These are phyloP conservation scores for Rosa multiflora DNA, from an alignment of 306 rosid species.

Conservation along the genomic window DNA sequence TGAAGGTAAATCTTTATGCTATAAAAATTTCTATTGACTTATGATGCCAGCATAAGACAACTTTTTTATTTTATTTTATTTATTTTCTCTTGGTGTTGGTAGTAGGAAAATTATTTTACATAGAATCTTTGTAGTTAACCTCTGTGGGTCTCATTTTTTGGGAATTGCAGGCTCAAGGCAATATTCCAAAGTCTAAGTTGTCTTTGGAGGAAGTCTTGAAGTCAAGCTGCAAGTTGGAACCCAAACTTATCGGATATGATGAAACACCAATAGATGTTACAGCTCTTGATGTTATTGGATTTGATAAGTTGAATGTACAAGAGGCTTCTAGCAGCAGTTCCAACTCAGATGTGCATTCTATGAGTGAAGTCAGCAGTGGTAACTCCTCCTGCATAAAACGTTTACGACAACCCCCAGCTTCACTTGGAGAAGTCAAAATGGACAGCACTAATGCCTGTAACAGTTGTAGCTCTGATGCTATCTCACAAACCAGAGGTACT, in stretches of 20 bases:
- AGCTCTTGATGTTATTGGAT: slow-evolving; percentile 13
- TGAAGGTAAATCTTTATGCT: slow-evolving; percentile 56
- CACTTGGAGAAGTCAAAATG: slow-evolving; percentile 3
- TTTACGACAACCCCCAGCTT: slow-evolving; percentile 24
- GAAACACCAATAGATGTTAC: slow-evolving; percentile 60
- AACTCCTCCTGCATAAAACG: slow-evolving; percentile 23
- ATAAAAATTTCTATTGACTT: neutral
- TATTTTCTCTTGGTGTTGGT: neutral
- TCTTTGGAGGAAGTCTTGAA: slow-evolving; percentile 70
- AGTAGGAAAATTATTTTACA: neutral
- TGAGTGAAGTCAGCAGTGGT: slow-evolving; percentile 16
- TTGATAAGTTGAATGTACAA: slow-evolving; percentile 21
- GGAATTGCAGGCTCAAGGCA: slow-evolving; percentile 67
- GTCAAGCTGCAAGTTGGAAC: slow-evolving; percentile 55
- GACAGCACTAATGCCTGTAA: slow-evolving; percentile 18
- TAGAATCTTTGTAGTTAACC: neutral
- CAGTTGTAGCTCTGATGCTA: slow-evolving; percentile 27
- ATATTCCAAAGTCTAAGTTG: slow-evolving; percentile 43
- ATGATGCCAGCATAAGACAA: neutral
- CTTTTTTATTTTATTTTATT: neutral
- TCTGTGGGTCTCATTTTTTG: slow-evolving; percentile 7
- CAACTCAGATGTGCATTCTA: slow-evolving; percentile 23
- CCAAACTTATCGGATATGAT: slow-evolving; percentile 79
- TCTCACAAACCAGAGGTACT: slow-evolving; percentile 46
- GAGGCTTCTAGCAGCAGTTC: slow-evolving; percentile 29